Evolutionary conservation across 2,329 filamentous ascomycete species (phyloP).

Genomic region (Botrytis cinerea): DNA sequence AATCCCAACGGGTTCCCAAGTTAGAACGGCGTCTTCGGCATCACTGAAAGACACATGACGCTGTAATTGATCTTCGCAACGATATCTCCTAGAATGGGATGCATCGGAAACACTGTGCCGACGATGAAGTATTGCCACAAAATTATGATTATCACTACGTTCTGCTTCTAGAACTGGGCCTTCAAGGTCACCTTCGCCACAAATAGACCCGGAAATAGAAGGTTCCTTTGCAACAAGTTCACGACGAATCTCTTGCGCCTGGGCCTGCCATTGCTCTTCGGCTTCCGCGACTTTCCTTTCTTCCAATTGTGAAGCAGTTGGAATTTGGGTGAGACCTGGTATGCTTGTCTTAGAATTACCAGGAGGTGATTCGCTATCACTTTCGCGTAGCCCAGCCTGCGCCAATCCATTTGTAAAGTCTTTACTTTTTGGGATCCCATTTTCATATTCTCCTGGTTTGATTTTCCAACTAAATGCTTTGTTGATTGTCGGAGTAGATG

Average conservation of each 20-base stretch:
- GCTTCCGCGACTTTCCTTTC: slow-evolving; percentile 30
- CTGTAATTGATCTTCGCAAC: slow-evolving; percentile 65
- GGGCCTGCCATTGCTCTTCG: slow-evolving; percentile 38
- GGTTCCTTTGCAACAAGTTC: slow-evolving; percentile 49
- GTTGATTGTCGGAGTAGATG: slow-evolving; percentile 41
- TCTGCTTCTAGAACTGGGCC: slow-evolving; percentile 54
- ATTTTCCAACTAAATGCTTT: slow-evolving; percentile 65
- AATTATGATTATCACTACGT: slow-evolving; percentile 46
- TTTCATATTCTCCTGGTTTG: slow-evolving; percentile 60
- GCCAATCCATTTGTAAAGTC: slow-evolving; percentile 22
- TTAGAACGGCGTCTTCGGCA: slow-evolving; percentile 72
- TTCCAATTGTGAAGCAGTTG: slow-evolving; percentile 28
- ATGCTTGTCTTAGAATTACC: slow-evolving; percentile 27
- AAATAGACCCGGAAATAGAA: slow-evolving; percentile 60
- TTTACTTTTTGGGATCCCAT: slow-evolving; percentile 36
- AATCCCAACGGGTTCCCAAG: slow-evolving; percentile 60
- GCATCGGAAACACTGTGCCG: slow-evolving; percentile 58
- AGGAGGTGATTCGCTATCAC: slow-evolving; percentile 27
- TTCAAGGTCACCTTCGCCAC: slow-evolving; percentile 60
- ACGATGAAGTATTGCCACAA: slow-evolving; percentile 57
- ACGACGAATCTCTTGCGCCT: slow-evolving; percentile 48
- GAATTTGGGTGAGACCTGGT: slow-evolving; percentile 3
- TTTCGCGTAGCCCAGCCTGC: slow-evolving; percentile 19
- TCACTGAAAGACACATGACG: slow-evolving; percentile 74
- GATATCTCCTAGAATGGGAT: slow-evolving; percentile 39